Conservation (phyloP, 2,329 filamentous ascomycete species). For the Fusarium sp. region DNA sequence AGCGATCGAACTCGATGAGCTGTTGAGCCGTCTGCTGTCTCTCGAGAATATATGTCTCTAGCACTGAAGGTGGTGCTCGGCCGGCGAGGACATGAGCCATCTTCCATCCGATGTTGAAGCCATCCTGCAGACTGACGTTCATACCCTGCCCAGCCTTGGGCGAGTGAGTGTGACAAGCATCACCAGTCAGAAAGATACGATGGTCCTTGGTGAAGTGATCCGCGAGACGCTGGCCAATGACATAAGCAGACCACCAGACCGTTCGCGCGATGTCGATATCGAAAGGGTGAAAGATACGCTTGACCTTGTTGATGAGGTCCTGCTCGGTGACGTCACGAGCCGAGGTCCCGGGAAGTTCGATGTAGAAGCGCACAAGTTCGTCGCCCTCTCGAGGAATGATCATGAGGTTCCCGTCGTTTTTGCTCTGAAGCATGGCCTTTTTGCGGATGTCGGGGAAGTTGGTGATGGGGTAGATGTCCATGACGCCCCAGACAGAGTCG, state of each 20-base stretch:
- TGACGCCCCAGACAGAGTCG: slow-evolving; percentile 43
- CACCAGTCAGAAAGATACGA: slow-evolving; percentile 75
- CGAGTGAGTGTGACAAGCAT: slow-evolving; percentile 60
- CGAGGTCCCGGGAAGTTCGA: slow-evolving; percentile 14
- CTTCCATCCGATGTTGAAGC: slow-evolving; percentile 65
- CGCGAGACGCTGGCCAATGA: slow-evolving; percentile 68
- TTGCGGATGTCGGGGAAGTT: slow-evolving; percentile 44
- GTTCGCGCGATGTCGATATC: slow-evolving; percentile 49
- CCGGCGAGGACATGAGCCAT: slow-evolving; percentile 54
- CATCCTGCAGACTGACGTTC: slow-evolving; percentile 77
- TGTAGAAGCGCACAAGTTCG: slow-evolving; percentile 39
- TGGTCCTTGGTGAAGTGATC: slow-evolving; percentile 55
- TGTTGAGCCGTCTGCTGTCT: slow-evolving; percentile 57
- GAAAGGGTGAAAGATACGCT: slow-evolving; percentile 64
- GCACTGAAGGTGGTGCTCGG: slow-evolving; percentile 9
- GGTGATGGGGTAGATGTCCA: slow-evolving; percentile 40
- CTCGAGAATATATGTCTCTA: slow-evolving; percentile 62
- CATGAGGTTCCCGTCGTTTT: slow-evolving; percentile 36
- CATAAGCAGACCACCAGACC: slow-evolving; percentile 52
- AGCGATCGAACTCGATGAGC: slow-evolving; percentile 57
- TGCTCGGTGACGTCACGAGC: slow-evolving; percentile 13
- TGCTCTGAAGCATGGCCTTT: slow-evolving; percentile 43
- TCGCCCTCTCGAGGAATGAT: slow-evolving; percentile 40
- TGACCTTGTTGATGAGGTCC: slow-evolving; percentile 53
- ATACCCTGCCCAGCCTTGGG: slow-evolving; percentile 77